These are phyloP conservation scores for Colletotrichum graminicola DNA, from an alignment of 2,329 filamentous ascomycete species.

Conservation along the genomic window DNA sequence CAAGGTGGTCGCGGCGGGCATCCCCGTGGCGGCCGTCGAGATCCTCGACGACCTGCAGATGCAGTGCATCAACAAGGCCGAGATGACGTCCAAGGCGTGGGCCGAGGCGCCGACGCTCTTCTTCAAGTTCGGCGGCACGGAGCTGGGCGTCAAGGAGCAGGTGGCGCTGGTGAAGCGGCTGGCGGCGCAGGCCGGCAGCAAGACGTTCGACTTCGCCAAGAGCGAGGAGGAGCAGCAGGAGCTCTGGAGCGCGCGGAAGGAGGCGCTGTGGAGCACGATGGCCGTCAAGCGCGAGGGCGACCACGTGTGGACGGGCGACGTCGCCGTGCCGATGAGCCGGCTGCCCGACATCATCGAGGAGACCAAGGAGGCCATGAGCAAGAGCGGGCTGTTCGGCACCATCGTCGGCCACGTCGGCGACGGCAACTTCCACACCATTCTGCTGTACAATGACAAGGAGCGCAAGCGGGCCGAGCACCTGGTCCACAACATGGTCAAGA, in stretches of 20 bases:
- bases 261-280: conserved; percentile 85
- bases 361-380: conserved; percentile 64
- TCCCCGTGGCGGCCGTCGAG: conserved; percentile 92
- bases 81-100: conserved; percentile 76
- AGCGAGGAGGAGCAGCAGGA: conserved; percentile 78
- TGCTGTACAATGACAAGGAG: conserved; percentile 75
- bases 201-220: conserved; percentile 82
- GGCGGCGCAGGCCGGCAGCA: conserved; percentile 71
- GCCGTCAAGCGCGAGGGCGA: conserved; percentile 74
- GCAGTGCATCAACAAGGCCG: conserved; percentile 74
- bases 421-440: conserved; percentile 80
- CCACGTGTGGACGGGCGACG: conserved; percentile 87
- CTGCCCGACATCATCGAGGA: conserved; percentile 82
- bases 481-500: conserved; percentile 87
- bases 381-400: conserved; percentile 58
- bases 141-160: conserved; percentile 81
- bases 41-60: conserved; percentile 95
- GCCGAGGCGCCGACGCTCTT: conserved; percentile 81
- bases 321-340: conserved; percentile 83
- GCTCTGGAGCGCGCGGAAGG: conserved; percentile 86
- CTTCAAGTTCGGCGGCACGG: conserved; percentile 85
- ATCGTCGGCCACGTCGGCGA: conserved; percentile 82
- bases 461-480: conserved; percentile 75
- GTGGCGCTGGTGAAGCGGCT: conserved; percentile 75
- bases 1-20: conserved; percentile 81